phyloP scores from a whole-genome alignment of 2,329 filamentous ascomycete species.

The Dryadomyces sulphureus region DNA sequence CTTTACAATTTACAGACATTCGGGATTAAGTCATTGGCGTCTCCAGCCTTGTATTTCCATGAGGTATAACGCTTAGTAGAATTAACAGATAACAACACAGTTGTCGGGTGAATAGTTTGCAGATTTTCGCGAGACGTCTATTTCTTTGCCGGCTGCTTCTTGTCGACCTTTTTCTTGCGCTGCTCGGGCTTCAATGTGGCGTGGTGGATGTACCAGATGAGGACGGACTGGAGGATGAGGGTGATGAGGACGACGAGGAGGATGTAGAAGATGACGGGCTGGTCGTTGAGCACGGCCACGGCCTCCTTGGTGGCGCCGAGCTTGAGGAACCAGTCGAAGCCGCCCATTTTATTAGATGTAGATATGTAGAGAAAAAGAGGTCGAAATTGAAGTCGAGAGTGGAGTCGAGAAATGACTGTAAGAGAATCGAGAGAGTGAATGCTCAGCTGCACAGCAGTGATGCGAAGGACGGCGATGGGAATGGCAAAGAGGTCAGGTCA shows the following conservation, averaged over 20 bases:
- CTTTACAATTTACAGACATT: too few relatives aligned
- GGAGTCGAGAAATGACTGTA: not conserved
- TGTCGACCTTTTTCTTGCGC: conserved; percentile 36
- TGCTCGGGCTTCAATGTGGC: conserved; percentile 47
- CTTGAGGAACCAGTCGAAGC: conserved; percentile 41
- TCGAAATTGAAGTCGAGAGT: not conserved
- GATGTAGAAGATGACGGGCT: conserved; percentile 42
- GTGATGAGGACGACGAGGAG: conserved; percentile 38
- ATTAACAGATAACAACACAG: not conserved
- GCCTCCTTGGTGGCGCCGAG: conserved; percentile 44
- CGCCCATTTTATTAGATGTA: conserved; percentile 19
- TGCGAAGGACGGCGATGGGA: not conserved
- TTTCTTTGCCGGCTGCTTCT: conserved; percentile 15
- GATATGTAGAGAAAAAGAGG: not conserved
- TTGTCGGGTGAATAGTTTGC: not conserved
- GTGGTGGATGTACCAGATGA: conserved; percentile 44
- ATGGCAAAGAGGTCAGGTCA: not conserved
- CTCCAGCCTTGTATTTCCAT: not conserved
- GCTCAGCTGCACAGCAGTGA: conserved; percentile 1
- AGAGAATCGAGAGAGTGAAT: not conserved
- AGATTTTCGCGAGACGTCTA: not conserved
- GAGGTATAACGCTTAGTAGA: not conserved
- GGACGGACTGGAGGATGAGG: conserved; percentile 27
- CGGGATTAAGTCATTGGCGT: not conserved
- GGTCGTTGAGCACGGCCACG: conserved; percentile 45